A percentile compares a stretch with the other conserved stretches of the same genome.
These are phyloP conservation scores for Syzygium grande DNA, from an alignment of 345 rosid species.

Conservation along the genomic window DNA sequence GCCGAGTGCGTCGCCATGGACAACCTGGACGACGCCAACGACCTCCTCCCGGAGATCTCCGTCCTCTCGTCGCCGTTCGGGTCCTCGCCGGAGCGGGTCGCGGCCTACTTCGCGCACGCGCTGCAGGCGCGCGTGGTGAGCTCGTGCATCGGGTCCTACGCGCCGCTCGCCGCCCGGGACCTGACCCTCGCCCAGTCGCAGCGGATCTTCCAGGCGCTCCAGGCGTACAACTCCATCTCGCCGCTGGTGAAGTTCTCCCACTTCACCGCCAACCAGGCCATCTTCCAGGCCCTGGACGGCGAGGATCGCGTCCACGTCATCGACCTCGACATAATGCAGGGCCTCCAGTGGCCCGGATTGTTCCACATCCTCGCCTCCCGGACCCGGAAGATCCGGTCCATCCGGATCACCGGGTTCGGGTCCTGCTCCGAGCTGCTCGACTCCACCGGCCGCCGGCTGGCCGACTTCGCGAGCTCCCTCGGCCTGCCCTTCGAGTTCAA, in stretches of 20 bases:
- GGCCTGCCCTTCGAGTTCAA: constrained; percentile 80
- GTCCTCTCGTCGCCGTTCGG: constrained; percentile 83
- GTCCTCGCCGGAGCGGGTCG: constrained; percentile 84
- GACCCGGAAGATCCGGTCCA: constrained; percentile 60
- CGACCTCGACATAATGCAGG: constrained; percentile 96
- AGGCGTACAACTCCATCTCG: constrained; percentile 70
- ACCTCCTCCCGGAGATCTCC: constrained; percentile 65
- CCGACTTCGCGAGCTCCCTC: constrained; percentile 71
- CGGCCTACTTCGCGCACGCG: constrained; percentile 83
- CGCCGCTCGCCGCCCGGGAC: constrained; percentile 33
- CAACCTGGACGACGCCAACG: constrained; percentile 60
- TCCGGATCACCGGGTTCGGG: constrained; percentile 86
- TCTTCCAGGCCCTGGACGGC: constrained; percentile 74
- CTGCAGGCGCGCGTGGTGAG: constrained; percentile 82
- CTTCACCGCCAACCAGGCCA: constrained; percentile 95
- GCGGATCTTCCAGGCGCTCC: constrained; percentile 69
- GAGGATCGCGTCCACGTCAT: constrained; percentile 83
- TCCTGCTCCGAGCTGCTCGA: constrained; percentile 70
- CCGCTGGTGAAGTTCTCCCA: constrained; percentile 85
- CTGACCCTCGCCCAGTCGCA: constrained; percentile 50
- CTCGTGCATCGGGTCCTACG: constrained; percentile 46
- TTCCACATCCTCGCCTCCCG: constrained; percentile 95
- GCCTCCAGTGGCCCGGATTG: constrained; percentile 98
- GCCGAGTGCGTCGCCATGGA: constrained; percentile 85
- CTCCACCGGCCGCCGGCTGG: constrained; percentile 75